A percentile compares a stretch with the other conserved stretches of the same genome.
Conservation (phyloP, 2,329 filamentous ascomycete genomes). For the Ophiocordyceps camponoti-saundersi region DNA sequence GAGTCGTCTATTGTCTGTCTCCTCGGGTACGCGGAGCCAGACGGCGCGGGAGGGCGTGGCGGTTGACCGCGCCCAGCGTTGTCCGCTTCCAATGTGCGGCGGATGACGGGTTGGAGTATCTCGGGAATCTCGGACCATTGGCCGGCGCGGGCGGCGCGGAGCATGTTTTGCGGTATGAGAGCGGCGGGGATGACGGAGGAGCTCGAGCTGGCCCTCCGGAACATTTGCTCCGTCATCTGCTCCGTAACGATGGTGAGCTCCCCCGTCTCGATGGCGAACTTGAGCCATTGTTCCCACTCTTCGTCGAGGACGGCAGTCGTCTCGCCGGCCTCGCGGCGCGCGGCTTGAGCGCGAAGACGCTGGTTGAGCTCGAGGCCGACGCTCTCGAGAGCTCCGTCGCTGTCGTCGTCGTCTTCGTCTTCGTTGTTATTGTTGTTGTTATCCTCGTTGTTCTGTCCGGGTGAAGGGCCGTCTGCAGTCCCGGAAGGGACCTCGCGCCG, state of each 20-base stretch:
- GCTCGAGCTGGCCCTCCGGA: constrained; percentile 10
- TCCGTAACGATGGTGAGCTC: constrained; percentile 30
- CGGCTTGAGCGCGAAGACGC: constrained; percentile 46
- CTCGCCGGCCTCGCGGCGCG: constrained; percentile 44
- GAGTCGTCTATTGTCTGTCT: background rate
- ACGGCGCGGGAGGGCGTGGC: background rate
- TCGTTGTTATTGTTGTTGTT: constrained; percentile 17
- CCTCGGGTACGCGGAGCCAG: background rate
- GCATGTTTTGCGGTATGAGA: constrained; percentile 32
- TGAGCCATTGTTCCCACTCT: constrained; percentile 61
- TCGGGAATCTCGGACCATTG: constrained; percentile 42
- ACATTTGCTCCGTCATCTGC: constrained; percentile 20
- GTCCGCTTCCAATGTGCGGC: constrained; percentile 26
- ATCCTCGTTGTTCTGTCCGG: constrained; percentile 10
- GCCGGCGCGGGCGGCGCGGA: constrained; percentile 36
- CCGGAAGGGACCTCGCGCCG: constrained; percentile 3
- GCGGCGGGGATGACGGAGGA: constrained; percentile 12
- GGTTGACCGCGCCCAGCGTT: constrained; percentile 4
- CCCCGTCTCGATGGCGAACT: constrained; percentile 50
- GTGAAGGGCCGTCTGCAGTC: constrained; percentile 4
- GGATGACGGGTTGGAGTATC: constrained; percentile 33
- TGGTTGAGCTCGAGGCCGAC: constrained; percentile 47
- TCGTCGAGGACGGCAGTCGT: constrained; percentile 44
- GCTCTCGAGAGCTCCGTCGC: constrained; percentile 32
- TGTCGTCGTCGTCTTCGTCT: constrained; percentile 25